phyloP scores from a whole-genome alignment of 768 basidiomycete genomes.

The Suillus occidentalis region DNA sequence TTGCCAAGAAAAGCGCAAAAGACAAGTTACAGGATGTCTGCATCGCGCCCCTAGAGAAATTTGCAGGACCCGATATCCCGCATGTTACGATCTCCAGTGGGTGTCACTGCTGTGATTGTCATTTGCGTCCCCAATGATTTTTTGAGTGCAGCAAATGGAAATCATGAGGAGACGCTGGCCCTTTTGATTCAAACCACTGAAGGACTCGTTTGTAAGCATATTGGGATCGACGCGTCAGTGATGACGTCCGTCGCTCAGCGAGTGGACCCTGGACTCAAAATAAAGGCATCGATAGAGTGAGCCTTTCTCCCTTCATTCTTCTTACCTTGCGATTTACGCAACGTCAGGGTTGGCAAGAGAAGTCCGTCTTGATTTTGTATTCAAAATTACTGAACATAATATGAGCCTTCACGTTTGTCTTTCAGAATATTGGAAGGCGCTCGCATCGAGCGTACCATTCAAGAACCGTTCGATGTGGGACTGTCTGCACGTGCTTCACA shows the following conservation, averaged over 20 bases:
- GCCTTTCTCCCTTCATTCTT: not conserved
- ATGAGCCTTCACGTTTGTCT: not conserved
- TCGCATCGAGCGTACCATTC: constrained; percentile 16
- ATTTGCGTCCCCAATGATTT: too few species aligned
- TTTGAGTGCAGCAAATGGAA: not conserved
- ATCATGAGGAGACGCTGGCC: not conserved
- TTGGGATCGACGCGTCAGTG: not conserved
- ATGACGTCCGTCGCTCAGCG: not conserved
- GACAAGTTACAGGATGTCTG: too few species aligned
- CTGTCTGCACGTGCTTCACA: constrained; percentile 20
- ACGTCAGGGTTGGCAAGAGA: constrained; percentile 6
- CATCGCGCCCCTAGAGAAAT: too few species aligned
- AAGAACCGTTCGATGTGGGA: not conserved
- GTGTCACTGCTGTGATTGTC: too few species aligned
- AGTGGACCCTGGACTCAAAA: not conserved
- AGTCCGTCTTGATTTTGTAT: constrained; percentile 8
- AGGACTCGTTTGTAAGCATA: not conserved
- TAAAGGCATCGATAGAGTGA: not conserved
- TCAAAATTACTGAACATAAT: constrained; percentile 3
- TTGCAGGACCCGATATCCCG: too few species aligned
- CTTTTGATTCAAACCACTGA: not conserved
- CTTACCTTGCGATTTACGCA: not conserved
- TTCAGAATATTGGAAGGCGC: constrained; percentile 20
- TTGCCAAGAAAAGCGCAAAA: not conserved
- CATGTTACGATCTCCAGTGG: too few species aligned